Percentiles rank a stretch among this genome's conserved stretches.
Conservation (phyloP, 345 rosid genomes). For the Cochlearia excelsa region DNA sequence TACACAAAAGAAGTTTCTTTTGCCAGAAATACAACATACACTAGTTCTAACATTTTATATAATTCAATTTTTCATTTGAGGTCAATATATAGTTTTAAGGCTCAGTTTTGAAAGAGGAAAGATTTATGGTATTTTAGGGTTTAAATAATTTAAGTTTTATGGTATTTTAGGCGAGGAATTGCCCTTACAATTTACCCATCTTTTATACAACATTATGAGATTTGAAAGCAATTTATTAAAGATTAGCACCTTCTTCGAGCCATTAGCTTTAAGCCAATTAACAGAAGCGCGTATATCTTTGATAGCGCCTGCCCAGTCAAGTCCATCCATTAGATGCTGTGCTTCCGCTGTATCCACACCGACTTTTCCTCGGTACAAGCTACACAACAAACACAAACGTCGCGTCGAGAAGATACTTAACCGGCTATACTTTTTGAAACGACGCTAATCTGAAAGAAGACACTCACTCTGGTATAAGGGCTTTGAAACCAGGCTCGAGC, state of each 20-base stretch:
- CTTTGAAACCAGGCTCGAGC: slow-evolving; percentile 73
- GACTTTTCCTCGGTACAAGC: slow-evolving; percentile 92
- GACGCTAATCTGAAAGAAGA: background rate
- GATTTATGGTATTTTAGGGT: too few species aligned
- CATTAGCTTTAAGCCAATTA: slow-evolving; percentile 87
- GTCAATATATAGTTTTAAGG: too few species aligned
- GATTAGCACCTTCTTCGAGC: slow-evolving; percentile 66
- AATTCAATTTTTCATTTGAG: too few species aligned
- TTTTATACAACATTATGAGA: background rate
- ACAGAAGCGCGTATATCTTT: slow-evolving; percentile 84
- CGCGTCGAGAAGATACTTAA: slow-evolving; percentile 4
- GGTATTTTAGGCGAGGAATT: too few species aligned
- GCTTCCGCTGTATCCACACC: slow-evolving; percentile 92
- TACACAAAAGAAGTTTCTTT: too few species aligned
- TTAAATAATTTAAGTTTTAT: too few species aligned
- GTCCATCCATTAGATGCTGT: slow-evolving; percentile 85
- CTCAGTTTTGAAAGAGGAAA: too few species aligned
- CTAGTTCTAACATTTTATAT: too few species aligned
- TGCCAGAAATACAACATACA: too few species aligned
- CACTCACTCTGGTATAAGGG: slow-evolving; percentile 85
- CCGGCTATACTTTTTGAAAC: background rate
- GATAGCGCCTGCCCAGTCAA: slow-evolving; percentile 93
- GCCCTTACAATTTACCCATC: too few species aligned
- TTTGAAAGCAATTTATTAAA: background rate
- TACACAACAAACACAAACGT: slow-evolving; percentile 18